Evolutionary conservation across 2,329 filamentous ascomycete genomes (phyloP).

Genomic region (Chaetomium sp.): DNA sequence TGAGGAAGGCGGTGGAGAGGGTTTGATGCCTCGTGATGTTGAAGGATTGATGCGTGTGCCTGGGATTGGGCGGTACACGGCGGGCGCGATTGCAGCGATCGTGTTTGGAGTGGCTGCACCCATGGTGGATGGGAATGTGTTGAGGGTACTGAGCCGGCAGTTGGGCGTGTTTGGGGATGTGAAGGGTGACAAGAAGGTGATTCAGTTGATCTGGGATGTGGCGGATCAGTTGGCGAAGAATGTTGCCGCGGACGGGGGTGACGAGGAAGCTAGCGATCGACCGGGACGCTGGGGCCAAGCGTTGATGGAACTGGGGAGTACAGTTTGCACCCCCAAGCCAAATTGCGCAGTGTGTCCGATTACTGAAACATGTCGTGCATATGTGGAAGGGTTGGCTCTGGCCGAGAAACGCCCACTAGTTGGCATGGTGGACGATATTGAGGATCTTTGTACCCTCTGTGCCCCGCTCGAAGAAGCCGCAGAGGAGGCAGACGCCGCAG

Average conservation of each 20-base stretch:
- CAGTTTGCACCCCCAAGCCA: constrained; percentile 53
- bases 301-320: constrained; percentile 60
- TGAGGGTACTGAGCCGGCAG: constrained; percentile 55
- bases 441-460: constrained; percentile 45
- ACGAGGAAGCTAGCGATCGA: constrained; percentile 35
- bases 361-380: constrained; percentile 44
- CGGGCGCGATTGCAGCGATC: constrained; percentile 56
- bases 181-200: constrained; percentile 47
- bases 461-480: constrained; percentile 37
- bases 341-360: constrained; percentile 49
- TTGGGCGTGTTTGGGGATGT: constrained; percentile 50
- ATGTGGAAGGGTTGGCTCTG: constrained; percentile 38
- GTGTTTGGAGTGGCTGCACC: constrained; percentile 53
- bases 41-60: constrained; percentile 46
- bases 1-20: constrained; percentile 35
- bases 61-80: constrained; percentile 57
- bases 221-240: constrained; percentile 49
- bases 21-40: constrained; percentile 43
- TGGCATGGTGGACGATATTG: constrained; percentile 36
- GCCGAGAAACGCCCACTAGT: constrained; percentile 17
- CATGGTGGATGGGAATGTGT: constrained; percentile 59
- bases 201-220: constrained; percentile 52
- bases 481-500: constrained; percentile 15
- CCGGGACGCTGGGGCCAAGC: constrained; percentile 59
- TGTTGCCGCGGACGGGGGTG: constrained; percentile 36